These are phyloP conservation scores for Trametes versicolor DNA, from an alignment of 1,284 basidiomycete genomes.

Conservation along the genomic window DNA sequence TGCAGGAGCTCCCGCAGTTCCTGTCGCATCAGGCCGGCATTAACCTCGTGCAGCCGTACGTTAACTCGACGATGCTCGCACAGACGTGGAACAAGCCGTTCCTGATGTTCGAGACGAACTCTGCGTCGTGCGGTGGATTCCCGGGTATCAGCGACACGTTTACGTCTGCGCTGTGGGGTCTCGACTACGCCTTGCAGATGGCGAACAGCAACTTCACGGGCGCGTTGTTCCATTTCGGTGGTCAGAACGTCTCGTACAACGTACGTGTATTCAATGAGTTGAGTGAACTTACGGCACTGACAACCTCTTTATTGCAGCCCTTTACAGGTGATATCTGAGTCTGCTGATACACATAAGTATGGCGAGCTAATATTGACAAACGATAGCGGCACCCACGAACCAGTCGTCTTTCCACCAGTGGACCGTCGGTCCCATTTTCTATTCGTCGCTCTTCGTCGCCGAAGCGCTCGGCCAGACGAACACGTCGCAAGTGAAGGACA, in stretches of 20 bases:
- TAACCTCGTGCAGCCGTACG: slow-evolving; percentile 59
- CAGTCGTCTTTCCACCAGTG: slow-evolving; percentile 64
- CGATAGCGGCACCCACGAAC: slow-evolving; percentile 64
- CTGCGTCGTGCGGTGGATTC: slow-evolving; percentile 84
- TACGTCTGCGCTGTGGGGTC: slow-evolving; percentile 56
- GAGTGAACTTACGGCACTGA: not conserved
- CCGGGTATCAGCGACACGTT: slow-evolving; percentile 73
- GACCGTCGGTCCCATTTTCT: slow-evolving; percentile 74
- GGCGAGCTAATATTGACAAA: not conserved
- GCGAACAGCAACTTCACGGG: slow-evolving; percentile 69
- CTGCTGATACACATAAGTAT: slow-evolving; percentile 30
- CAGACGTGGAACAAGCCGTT: slow-evolving; percentile 53
- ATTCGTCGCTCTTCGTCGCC: slow-evolving; percentile 71
- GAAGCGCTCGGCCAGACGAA: slow-evolving; percentile 73
- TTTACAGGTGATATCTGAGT: slow-evolving; percentile 55
- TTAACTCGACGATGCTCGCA: slow-evolving; percentile 58
- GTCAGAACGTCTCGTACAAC: slow-evolving; percentile 73
- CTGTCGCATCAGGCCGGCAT: slow-evolving; percentile 64
- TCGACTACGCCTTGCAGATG: slow-evolving; percentile 49
- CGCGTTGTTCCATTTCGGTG: slow-evolving; percentile 70
- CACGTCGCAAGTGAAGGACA: slow-evolving; percentile 65
- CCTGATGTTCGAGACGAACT: slow-evolving; percentile 83
- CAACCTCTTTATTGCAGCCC: slow-evolving; percentile 33
- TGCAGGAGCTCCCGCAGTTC: slow-evolving; percentile 62
- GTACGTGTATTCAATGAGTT: slow-evolving; percentile 46